These are phyloP conservation scores for Zychaea mexicana DNA, from an alignment of 371 early-diverging fungal genomes.

Conservation along the genomic window DNA sequence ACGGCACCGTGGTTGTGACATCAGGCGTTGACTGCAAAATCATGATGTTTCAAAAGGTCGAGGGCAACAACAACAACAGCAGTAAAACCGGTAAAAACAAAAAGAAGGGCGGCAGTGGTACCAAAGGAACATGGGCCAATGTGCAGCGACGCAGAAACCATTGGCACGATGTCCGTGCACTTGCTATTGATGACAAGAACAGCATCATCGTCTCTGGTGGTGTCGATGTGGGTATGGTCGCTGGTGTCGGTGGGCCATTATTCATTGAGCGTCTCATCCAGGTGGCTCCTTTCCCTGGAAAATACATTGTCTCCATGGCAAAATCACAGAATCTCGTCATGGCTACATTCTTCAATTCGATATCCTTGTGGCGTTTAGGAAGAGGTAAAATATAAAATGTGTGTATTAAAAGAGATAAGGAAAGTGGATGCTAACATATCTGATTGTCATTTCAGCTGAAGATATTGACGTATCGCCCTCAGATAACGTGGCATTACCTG, in stretches of 20 bases:
- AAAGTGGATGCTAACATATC: not conserved
- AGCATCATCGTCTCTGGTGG: slow-evolving; percentile 86
- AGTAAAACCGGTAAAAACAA: slow-evolving; percentile 1
- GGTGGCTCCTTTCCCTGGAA: slow-evolving; percentile 79
- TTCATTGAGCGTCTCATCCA: slow-evolving; percentile 69
- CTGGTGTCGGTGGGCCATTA: slow-evolving; percentile 67
- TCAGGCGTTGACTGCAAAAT: slow-evolving; percentile 93
- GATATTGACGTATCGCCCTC: slow-evolving; percentile 4
- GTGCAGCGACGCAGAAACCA: slow-evolving; percentile 84
- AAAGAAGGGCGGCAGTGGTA: slow-evolving; percentile 21
- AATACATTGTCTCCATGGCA: slow-evolving; percentile 69
- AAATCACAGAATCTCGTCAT: slow-evolving; percentile 62
- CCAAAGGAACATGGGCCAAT: slow-evolving; percentile 71
- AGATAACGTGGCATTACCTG: slow-evolving; percentile 1
- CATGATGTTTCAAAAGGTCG: slow-evolving; percentile 63
- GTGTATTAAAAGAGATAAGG: not conserved
- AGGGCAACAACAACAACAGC: slow-evolving; percentile 9
- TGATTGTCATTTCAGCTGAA: slow-evolving; percentile 16
- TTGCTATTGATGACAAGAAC: slow-evolving; percentile 70
- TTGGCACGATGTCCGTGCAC: slow-evolving; percentile 89
- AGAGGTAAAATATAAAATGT: slow-evolving; percentile 25
- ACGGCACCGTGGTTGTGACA: slow-evolving; percentile 78
- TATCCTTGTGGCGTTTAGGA: slow-evolving; percentile 85
- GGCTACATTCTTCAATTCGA: slow-evolving; percentile 57
- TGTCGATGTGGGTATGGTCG: slow-evolving; percentile 74